Percentiles rank a stretch among this genome's conserved stretches.
Evolutionary conservation across 1,284 basidiomycete species (phyloP).

Genomic region (Ustilago tritici): DNA sequence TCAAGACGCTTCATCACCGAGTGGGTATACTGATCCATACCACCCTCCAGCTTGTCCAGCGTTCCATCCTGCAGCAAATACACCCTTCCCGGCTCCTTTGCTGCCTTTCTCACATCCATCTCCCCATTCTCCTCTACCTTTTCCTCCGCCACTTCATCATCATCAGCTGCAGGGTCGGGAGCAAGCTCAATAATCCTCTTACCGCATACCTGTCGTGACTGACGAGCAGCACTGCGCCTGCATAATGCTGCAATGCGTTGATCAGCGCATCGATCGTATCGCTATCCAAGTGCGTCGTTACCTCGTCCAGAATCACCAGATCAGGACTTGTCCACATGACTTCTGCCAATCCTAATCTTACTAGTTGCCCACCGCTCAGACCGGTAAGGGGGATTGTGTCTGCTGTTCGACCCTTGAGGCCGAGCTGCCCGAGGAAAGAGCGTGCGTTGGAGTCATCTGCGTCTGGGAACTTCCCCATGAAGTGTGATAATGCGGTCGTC

Average conservation of each 20-base stretch:
- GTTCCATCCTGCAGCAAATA: conserved; percentile 72
- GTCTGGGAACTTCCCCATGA: conserved; percentile 58
- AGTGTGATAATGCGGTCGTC: conserved; percentile 71
- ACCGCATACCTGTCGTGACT: conserved; percentile 76
- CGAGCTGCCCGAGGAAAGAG: conserved; percentile 70
- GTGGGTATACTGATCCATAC: conserved; percentile 71
- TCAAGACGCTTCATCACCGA: conserved; percentile 60
- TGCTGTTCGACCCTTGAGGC: conserved; percentile 64
- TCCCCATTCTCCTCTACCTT: conserved; percentile 61
- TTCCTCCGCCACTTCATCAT: conserved; percentile 48
- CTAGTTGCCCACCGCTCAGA: conserved; percentile 75
- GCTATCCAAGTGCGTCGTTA: conserved; percentile 76
- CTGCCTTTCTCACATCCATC: conserved; percentile 28
- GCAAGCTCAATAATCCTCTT: conserved; percentile 50
- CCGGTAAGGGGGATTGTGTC: conserved; percentile 47
- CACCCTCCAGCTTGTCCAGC: conserved; percentile 71
- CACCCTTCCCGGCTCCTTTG: conserved; percentile 70
- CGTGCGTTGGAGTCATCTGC: conserved; percentile 60
- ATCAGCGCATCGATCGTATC: conserved; percentile 77
- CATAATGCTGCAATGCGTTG: conserved; percentile 74
- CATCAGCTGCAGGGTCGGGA: conserved; percentile 33
- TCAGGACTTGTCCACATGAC: conserved; percentile 57
- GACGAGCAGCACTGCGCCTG: conserved; percentile 76
- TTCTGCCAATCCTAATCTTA: conserved; percentile 54
- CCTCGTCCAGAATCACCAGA: conserved; percentile 58